These are phyloP conservation scores for Liquidambar formosana DNA, from an alignment of 164 flowering plant genomes.

Conservation along the genomic window DNA sequence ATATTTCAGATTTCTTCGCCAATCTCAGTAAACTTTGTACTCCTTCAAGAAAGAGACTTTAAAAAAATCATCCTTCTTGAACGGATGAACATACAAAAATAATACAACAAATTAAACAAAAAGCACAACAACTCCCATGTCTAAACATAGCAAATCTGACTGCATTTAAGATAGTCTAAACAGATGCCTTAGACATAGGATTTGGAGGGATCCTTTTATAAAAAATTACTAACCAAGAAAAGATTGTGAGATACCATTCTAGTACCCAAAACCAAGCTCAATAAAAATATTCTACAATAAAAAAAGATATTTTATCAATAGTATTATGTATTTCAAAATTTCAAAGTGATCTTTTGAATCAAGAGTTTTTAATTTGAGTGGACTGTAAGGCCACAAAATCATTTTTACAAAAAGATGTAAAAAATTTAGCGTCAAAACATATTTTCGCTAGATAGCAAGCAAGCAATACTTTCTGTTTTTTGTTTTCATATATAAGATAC, in stretches of 20 bases:
- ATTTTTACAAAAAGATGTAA: not conserved
- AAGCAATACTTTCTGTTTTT: not conserved
- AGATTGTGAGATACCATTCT: too few species aligned
- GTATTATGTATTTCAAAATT: not conserved
- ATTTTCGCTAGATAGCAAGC: slow-evolving; percentile 2
- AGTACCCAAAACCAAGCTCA: not conserved
- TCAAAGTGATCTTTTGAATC: not conserved
- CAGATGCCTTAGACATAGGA: not conserved
- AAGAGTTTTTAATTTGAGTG: not conserved
- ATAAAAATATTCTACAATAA: not conserved
- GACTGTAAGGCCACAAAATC: too few species aligned
- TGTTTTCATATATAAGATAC: not conserved
- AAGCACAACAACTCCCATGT: not conserved
- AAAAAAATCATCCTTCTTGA: too few species aligned
- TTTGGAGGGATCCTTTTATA: slow-evolving; percentile 1
- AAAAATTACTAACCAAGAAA: too few species aligned
- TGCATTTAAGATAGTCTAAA: not conserved
- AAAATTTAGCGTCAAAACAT: not conserved
- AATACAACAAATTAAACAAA: too few species aligned
- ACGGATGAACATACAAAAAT: too few species aligned
- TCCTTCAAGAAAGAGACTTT: too few species aligned
- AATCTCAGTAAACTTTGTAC: too few species aligned
- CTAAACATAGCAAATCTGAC: not conserved
- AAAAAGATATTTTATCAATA: not conserved
- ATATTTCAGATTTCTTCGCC: too few species aligned